Conservation (phyloP, 345 rosid genomes). For the Hypericum perforatum region DNA sequence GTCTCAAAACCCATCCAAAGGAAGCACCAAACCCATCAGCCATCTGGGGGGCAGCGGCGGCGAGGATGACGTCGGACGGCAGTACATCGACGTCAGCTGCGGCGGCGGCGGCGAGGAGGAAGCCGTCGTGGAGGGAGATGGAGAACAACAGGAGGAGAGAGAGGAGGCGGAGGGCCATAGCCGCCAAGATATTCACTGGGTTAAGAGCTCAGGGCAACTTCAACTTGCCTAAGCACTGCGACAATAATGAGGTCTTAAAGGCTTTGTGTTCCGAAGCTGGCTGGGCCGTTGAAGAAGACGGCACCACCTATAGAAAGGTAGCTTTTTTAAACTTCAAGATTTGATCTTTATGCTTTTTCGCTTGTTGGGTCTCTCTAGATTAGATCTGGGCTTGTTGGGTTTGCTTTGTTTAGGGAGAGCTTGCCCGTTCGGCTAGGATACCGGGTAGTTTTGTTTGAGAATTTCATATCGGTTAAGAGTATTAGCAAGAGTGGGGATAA, state of each 20-base stretch:
- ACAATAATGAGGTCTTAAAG: conserved; percentile 33
- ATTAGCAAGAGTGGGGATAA: too few species aligned
- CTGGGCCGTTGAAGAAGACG: conserved; percentile 44
- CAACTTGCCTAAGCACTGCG: conserved; percentile 28
- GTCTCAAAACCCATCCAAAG: neutral
- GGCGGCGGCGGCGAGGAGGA: conserved; percentile 49
- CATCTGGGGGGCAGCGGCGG: neutral
- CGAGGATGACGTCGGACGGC: conserved; percentile 69
- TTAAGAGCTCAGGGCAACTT: conserved; percentile 38
- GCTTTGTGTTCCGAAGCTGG: conserved; percentile 42
- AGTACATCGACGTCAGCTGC: conserved; percentile 52
- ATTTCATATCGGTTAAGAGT: too few species aligned
- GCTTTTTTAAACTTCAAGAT: too few species aligned
- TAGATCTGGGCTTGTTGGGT: too few species aligned
- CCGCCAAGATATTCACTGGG: conserved; percentile 35
- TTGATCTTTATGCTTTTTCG: too few species aligned
- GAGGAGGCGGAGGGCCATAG: conserved; percentile 22
- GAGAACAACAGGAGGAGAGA: conserved; percentile 35
- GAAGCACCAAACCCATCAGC: too few species aligned
- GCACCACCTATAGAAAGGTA: conserved; percentile 33
- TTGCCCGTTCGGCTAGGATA: too few species aligned
- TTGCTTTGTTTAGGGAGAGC: too few species aligned
- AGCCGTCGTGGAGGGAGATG: conserved; percentile 73
- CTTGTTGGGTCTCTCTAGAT: too few species aligned
- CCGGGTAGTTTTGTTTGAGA: too few species aligned